Percentiles rank a stretch among this genome's conserved stretches.
Evolutionary conservation across 1,139 yeast genomes (phyloP).

Genomic region (Protomyces pachydermus): DNA sequence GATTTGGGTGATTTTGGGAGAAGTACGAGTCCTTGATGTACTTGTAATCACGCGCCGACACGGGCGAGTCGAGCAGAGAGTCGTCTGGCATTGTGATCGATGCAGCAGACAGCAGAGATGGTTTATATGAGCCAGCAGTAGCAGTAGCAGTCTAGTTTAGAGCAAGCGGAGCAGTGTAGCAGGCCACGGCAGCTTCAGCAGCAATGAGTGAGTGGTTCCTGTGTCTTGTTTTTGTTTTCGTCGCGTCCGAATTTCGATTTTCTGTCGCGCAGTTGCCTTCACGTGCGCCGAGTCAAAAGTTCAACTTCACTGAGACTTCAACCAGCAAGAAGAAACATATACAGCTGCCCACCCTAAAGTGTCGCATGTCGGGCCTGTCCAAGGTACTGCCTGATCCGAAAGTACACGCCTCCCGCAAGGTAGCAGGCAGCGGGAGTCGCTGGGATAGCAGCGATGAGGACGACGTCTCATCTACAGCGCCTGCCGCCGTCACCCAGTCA

Average conservation of each 20-base stretch:
- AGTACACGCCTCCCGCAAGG: neutral
- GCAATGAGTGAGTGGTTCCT: neutral
- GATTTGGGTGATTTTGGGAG: conserved; percentile 19
- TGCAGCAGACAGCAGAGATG: no score
- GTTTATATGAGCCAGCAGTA: no score
- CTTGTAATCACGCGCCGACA: conserved; percentile 3
- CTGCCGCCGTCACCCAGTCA: neutral
- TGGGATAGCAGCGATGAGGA: neutral
- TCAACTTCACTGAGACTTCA: no score
- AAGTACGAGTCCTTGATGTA: conserved; percentile 15
- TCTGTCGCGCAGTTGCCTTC: neutral
- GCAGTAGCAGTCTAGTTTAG: neutral
- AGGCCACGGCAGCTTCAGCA: no score
- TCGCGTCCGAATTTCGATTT: neutral
- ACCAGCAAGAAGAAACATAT: no score
- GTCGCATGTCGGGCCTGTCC: conserved; percentile 13
- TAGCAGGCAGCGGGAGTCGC: neutral
- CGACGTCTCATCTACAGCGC: neutral
- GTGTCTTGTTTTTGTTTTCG: neutral
- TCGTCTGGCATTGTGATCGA: neutral
- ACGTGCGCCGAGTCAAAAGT: no score
- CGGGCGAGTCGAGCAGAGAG: conserved; percentile 10
- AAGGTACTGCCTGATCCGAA: conserved; percentile 14
- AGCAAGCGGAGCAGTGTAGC: neutral
- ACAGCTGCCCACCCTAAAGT: no score